These are phyloP conservation scores for Malus asiatica DNA, from an alignment of 306 rosid species.

Conservation along the genomic window DNA sequence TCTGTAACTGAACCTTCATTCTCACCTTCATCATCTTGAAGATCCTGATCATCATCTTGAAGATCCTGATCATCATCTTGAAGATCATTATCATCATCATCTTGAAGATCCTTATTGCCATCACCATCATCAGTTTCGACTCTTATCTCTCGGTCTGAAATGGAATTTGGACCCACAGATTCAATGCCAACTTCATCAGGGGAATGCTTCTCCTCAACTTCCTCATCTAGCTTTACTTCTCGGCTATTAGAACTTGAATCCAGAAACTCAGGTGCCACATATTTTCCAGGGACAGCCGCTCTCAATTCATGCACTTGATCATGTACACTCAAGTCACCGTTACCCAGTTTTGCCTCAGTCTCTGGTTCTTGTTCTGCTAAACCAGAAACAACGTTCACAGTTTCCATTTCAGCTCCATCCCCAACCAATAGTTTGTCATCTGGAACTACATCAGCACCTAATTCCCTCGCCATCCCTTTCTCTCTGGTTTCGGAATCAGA, in stretches of 20 bases:
- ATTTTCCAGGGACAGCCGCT: conserved; percentile 13
- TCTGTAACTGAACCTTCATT: conserved; percentile 41
- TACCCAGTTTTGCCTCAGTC: neutral
- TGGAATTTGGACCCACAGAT: neutral
- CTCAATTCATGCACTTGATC: conserved; percentile 20
- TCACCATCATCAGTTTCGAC: neutral
- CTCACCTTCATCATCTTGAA: conserved; percentile 29
- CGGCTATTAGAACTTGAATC: conserved; percentile 19
- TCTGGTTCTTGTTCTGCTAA: conserved; percentile 6
- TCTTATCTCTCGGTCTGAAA: neutral
- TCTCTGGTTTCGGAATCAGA: conserved; percentile 11
- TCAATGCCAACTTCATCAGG: conserved; percentile 24
- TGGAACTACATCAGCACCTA: neutral
- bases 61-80: neutral
- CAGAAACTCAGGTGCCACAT: conserved; percentile 13
- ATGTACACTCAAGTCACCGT: conserved; percentile 1
- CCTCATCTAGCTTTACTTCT: conserved; percentile 25
- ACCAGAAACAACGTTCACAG: conserved; percentile 2
- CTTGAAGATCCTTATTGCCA: neutral
- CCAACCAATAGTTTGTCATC: neutral
- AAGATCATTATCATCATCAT: neutral
- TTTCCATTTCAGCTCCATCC: conserved; percentile 1
- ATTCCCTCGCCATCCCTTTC: neutral
- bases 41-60: neutral
- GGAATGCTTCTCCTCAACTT: conserved; percentile 25